Conservation (phyloP, 1,284 basidiomycete species). For the Leccinum glutinopallens region DNA sequence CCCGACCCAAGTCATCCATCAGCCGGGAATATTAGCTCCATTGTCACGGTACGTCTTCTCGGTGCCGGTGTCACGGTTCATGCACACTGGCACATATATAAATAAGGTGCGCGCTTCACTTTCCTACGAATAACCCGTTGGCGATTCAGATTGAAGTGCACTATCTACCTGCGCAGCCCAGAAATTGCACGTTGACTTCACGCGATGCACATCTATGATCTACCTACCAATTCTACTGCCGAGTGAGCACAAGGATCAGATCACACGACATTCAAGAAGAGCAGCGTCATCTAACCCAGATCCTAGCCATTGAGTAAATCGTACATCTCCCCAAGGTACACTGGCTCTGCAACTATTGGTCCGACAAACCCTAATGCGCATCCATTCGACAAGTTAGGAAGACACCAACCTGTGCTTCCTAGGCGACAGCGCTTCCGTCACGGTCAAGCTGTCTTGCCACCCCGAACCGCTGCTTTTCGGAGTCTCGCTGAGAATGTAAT, state of each 20-base stretch:
- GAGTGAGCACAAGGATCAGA: background rate
- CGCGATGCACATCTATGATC: background rate
- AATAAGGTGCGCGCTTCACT: background rate
- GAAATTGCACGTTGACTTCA: background rate
- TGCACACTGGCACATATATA: background rate
- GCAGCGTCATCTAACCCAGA: background rate
- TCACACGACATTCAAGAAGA: background rate
- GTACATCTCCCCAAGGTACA: background rate
- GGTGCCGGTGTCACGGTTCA: background rate
- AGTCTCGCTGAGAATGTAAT: slow-evolving; percentile 41
- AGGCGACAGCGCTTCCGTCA: slow-evolving; percentile 45
- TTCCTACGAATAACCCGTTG: background rate
- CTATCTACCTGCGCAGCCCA: background rate
- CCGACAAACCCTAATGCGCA: background rate
- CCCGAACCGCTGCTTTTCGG: slow-evolving; percentile 35
- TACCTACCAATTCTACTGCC: background rate
- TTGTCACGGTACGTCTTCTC: background rate
- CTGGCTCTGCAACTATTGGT: background rate
- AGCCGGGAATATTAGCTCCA: background rate
- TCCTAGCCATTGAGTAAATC: slow-evolving; percentile 20
- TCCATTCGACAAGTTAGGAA: background rate
- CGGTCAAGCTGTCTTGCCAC: slow-evolving; percentile 47
- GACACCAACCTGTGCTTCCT: slow-evolving; percentile 26
- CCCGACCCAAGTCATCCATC: no score
- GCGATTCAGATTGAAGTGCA: no score